A percentile compares a stretch with the other conserved stretches of the same genome.
phyloP scores from a whole-genome alignment of 352 stramenopile species.

The Plasmopara halstedii region DNA sequence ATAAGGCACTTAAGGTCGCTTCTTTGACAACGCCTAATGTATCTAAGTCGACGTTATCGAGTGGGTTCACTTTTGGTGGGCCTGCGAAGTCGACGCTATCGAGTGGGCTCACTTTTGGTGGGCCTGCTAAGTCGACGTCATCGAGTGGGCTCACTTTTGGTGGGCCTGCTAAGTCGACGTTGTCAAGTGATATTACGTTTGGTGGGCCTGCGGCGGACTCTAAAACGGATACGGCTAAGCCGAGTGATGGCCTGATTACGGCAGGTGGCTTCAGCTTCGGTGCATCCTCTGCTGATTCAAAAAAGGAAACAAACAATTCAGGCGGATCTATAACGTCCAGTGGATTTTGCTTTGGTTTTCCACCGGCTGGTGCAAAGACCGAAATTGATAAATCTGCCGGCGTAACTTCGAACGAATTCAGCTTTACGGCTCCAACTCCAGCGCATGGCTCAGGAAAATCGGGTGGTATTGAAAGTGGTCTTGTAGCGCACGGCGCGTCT shows the following conservation, averaged over 20 bases:
- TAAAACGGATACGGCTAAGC: conserved; percentile 16
- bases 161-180: no score
- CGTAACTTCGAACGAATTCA: conserved; percentile 13
- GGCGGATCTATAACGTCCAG: conserved; percentile 10
- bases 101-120: no score
- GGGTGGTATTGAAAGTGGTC: conserved; percentile 8
- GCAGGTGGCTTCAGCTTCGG: conserved; percentile 44
- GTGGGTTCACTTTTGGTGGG: conserved; percentile 30
- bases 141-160: conserved; percentile 31
- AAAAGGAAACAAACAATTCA: conserved; percentile 19
- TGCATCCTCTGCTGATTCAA: conserved; percentile 12
- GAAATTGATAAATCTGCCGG: conserved; percentile 9
- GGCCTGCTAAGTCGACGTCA: conserved; percentile 11
- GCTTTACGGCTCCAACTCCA: conserved; percentile 9
- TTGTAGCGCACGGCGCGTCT: conserved; percentile 3
- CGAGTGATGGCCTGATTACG: conserved; percentile 12
- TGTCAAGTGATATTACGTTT: no score
- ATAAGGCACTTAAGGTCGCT: conserved; percentile 1
- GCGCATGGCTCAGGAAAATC: conserved; percentile 1
- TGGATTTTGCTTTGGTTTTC: conserved; percentile 18
- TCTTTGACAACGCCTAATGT: conserved; percentile 7
- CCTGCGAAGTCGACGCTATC: no score
- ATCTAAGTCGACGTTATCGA: conserved; percentile 11
- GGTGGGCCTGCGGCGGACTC: conserved; percentile 5
- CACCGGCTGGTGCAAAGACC: conserved; percentile 6